phyloP scores from a whole-genome alignment of 805 yeast genomes.

The Pichia thaimueangensis region DNA sequence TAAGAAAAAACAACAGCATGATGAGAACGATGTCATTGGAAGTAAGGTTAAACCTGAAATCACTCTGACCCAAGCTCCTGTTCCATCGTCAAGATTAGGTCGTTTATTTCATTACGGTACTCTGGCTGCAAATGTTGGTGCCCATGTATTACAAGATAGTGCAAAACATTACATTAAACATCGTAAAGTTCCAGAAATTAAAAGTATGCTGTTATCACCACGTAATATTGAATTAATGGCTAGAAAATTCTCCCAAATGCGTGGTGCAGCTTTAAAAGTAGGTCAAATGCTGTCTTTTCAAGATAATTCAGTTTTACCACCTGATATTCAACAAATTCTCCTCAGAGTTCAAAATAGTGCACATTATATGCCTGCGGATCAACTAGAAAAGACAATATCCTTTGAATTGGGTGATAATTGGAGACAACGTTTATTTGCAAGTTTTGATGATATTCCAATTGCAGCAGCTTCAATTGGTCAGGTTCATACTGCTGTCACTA shows the following conservation, averaged over 20 bases:
- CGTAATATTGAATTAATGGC: slow-evolving; percentile 84
- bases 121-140: slow-evolving; percentile 84
- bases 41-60: slow-evolving; percentile 32
- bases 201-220: slow-evolving; percentile 64
- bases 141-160: slow-evolving; percentile 77
- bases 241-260: slow-evolving; percentile 81
- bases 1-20: slow-evolving; percentile 1
- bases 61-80: slow-evolving; percentile 57
- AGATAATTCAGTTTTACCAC: slow-evolving; percentile 78
- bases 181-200: slow-evolving; percentile 40
- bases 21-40: slow-evolving; percentile 21
- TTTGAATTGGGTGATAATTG: slow-evolving; percentile 74
- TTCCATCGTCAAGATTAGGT: slow-evolving; percentile 83
- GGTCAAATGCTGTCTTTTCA: slow-evolving; percentile 98
- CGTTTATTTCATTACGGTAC: slow-evolving; percentile 90
- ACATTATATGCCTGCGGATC: slow-evolving; percentile 93
- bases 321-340: slow-evolving; percentile 74
- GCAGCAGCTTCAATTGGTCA: slow-evolving; percentile 99
- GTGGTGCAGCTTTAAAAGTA: slow-evolving; percentile 97
- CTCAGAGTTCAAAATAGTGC: slow-evolving; percentile 89
- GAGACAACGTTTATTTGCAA: slow-evolving; percentile 58
- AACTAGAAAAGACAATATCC: slow-evolving; percentile 68
- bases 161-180: slow-evolving; percentile 56
- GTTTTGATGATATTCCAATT: slow-evolving; percentile 81
- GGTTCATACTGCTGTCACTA: slow-evolving; percentile 78